Conservation (phyloP, 768 basidiomycete genomes). For the Coprinopsis cinerea region DNA sequence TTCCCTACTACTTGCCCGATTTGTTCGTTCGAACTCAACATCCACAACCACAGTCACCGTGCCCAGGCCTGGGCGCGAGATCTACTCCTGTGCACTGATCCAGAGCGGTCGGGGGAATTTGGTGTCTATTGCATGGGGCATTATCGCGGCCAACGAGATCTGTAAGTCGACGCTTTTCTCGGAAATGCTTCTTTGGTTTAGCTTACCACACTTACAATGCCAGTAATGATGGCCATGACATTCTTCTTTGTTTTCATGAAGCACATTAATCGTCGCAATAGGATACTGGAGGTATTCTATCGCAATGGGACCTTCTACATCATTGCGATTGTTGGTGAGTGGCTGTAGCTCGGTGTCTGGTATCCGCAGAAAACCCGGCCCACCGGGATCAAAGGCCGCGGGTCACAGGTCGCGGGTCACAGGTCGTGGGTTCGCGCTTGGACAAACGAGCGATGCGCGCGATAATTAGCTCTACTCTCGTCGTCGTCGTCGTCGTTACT, state of each 20-base stretch:
- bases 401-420: no score
- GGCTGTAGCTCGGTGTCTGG: no score
- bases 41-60: neutral
- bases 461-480: no score
- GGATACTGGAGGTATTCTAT: neutral
- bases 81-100: neutral
- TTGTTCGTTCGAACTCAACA: no score
- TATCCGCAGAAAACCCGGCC: no score
- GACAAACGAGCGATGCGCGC: no score
- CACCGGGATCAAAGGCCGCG: no score
- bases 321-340: neutral
- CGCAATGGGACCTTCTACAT: neutral
- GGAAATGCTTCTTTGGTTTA: neutral
- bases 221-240: slow-evolving; percentile 2
- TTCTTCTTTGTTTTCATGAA: neutral
- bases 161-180: neutral
- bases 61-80: no score
- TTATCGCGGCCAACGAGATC: neutral
- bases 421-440: no score
- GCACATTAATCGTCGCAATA: neutral
- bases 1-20: no score
- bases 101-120: neutral
- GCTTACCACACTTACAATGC: neutral
- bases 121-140: neutral
- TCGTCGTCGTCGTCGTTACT: no score